phyloP scores from a whole-genome alignment of 345 rosid genomes.

The Rhodamnia argentea region DNA sequence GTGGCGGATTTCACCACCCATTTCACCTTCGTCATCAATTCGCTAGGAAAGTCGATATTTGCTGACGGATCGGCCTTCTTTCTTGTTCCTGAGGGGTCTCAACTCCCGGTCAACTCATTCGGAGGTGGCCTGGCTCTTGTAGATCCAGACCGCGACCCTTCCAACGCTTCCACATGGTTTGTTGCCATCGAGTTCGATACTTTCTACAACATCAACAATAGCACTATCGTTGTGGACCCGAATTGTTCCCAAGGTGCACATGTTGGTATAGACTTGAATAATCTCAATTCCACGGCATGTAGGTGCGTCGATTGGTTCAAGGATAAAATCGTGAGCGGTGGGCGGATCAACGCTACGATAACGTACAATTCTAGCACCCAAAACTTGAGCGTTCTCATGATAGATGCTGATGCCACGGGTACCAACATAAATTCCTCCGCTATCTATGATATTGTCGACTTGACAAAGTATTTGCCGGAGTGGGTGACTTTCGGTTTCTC shows the following conservation, averaged over 20 bases:
- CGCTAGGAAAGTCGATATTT: neutral
- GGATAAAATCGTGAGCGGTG: neutral
- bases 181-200: neutral
- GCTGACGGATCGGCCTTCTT: neutral
- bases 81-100: neutral
- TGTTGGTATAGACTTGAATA: neutral
- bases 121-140: neutral
- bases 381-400: neutral
- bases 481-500: neutral
- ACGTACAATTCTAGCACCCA: neutral
- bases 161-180: neutral
- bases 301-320: neutral
- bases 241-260: neutral
- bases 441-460: neutral
- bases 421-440: neutral
- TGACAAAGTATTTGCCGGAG: neutral
- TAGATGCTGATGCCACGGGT: neutral
- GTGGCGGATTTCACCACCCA: neutral
- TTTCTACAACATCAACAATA: neutral
- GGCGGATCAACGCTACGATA: neutral
- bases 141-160: neutral
- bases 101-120: neutral
- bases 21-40: neutral
- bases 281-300: neutral
- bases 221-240: neutral